Conservation (phyloP, 345 rosid genomes). For the Eucalyptus sp. region DNA sequence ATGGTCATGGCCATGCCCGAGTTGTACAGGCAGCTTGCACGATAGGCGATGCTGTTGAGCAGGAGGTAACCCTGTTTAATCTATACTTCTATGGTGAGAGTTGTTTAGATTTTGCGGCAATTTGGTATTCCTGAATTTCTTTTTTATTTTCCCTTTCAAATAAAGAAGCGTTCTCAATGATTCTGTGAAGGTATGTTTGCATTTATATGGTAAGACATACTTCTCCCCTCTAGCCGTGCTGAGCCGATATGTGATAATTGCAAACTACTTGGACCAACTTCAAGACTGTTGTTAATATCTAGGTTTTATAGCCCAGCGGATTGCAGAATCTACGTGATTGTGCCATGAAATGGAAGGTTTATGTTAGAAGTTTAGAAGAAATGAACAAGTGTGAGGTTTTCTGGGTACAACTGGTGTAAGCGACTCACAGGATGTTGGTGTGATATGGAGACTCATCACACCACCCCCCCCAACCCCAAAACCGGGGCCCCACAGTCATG, state of each 20-base stretch:
- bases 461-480: neutral
- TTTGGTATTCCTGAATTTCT: neutral
- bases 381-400: neutral
- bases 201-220: neutral
- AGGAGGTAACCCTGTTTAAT: conserved; percentile 52
- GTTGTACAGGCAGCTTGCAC: conserved; percentile 65
- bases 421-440: neutral
- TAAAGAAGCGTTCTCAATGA: neutral
- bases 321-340: neutral
- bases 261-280: neutral
- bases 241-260: neutral
- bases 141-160: neutral
- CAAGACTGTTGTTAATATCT: neutral
- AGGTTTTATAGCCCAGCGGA: neutral
- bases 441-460: neutral
- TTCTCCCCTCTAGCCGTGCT: neutral
- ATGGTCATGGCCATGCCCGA: conserved; percentile 35
- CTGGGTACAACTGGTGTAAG: neutral
- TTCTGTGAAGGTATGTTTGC: neutral
- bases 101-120: neutral
- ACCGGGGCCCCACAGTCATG: neutral
- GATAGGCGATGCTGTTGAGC: conserved; percentile 89
- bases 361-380: neutral
- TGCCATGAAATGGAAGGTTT: neutral
- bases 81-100: neutral